A percentile compares a stretch with the other conserved stretches of the same genome.
Evolutionary conservation across 164 flowering plant species (phyloP).

Genomic region (Umbilicus rupestris): DNA sequence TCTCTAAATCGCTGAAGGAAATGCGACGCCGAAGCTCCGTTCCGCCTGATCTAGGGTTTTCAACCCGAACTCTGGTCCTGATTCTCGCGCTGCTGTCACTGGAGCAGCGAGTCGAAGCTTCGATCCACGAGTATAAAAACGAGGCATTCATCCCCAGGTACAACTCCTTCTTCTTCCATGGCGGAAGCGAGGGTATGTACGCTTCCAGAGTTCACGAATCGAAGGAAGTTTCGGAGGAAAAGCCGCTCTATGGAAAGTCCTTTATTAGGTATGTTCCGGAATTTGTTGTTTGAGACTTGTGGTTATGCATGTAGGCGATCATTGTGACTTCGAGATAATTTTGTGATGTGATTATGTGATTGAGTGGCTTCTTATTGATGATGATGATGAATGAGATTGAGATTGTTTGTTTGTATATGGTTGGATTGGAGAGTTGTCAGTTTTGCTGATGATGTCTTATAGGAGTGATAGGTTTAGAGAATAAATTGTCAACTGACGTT

Average conservation of each 20-base stretch:
- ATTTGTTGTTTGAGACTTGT: neutral
- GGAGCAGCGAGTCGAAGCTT: slow-evolving; percentile 21
- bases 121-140: slow-evolving; percentile 64
- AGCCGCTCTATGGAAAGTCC: slow-evolving; percentile 46
- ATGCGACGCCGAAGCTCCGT: slow-evolving; percentile 1
- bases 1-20: neutral
- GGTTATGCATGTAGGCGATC: neutral
- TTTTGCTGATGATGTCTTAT: neutral
- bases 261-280: slow-evolving; percentile 47
- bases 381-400: neutral
- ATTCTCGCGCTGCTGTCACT: neutral
- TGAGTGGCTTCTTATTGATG: neutral
- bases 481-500: neutral
- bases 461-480: neutral
- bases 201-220: slow-evolving; percentile 33
- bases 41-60: neutral
- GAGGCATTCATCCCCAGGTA: slow-evolving; percentile 43
- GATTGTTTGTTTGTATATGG: neutral
- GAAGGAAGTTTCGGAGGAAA: slow-evolving; percentile 21
- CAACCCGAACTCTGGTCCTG: neutral
- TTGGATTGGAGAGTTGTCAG: neutral
- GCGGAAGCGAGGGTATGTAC: slow-evolving; percentile 80
- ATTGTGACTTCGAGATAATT: neutral
- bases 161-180: slow-evolving; percentile 80
- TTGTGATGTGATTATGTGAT: neutral